These are phyloP conservation scores for Rhodomyrtus tomentosa DNA, from an alignment of 345 rosid species.

Conservation along the genomic window DNA sequence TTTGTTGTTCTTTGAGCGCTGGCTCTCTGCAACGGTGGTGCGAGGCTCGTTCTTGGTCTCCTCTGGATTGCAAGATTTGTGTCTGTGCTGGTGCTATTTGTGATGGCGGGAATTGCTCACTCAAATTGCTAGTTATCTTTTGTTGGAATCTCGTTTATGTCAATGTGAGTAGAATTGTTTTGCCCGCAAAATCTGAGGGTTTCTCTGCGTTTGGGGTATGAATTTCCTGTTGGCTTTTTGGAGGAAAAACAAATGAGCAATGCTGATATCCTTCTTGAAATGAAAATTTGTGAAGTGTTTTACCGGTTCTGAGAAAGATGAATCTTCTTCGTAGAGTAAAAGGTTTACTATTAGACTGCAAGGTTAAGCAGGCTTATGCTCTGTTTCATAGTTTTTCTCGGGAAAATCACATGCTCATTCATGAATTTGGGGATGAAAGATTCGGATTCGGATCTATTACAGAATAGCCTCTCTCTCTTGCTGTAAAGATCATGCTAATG, in stretches of 20 bases:
- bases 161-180: not conserved
- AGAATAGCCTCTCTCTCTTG: not conserved
- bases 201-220: not conserved
- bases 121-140: not conserved
- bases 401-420: not conserved
- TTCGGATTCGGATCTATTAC: not conserved
- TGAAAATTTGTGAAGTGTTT: not conserved
- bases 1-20: not conserved
- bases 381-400: not conserved
- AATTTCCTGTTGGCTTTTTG: not conserved
- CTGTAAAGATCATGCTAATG: not conserved
- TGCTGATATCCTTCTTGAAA: not conserved
- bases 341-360: not conserved
- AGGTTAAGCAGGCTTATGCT: not conserved
- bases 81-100: not conserved
- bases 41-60: not conserved
- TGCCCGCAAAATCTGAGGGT: not conserved
- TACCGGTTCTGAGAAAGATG: not conserved
- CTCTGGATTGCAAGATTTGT: not conserved
- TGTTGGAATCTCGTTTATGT: not conserved
- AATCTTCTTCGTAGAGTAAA: not conserved
- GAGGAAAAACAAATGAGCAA: not conserved
- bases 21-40: not conserved
- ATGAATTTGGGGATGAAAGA: not conserved
- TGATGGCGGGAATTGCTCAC: not conserved